Evolutionary conservation across 192 early-diverging fungal genomes (phyloP), one percentile per base, ranked within the genome.

Genomic region (Coemansia sp.): DNA sequence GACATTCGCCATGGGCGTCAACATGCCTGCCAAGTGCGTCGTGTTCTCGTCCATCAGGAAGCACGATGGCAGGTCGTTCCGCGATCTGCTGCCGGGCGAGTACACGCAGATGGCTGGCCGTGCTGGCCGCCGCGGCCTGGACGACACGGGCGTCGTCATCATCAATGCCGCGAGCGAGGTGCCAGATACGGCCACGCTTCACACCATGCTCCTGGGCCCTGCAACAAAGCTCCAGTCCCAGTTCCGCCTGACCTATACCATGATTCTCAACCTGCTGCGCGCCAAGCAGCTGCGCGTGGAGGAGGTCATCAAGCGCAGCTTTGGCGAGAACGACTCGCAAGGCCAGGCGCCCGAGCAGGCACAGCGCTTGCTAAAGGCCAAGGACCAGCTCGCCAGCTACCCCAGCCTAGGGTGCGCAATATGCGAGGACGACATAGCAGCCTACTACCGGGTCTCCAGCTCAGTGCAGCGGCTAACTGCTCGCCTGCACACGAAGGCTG

Each of bases 1-100:
- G 79, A 99, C 97, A 11, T 99, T 99, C 88, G 95, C 97, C 5
- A 99, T 99, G 96, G 97, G 97, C 63, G 95, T 99, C 63, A 99
- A 99, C 78, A 97, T 97, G 88, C 97, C 97, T 11, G 95, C 97
- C 18, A 77, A 89, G 27, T 91, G 92, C 44, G 97, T 99, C 15
- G 96, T 99, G 5, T 99, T 97, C 82, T 95, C 95, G 27, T 88
- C 87, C 55, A 86, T 94, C 13, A 79, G 93, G 54, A 99, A 99
- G 78, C 96, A 98, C 71, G 97, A 99, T 73, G 96, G 97, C 29
- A 86, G 87, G 36, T 87, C 81, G 18, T 96, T 97, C 86, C 85
- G 97, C 13, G 89, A 95, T 54, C 88, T 99, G 33, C 75, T 97
- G 36, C 94, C 97, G 38, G 95, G 94, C 57, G 97, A 99, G 73